These are phyloP conservation scores for Sindora glabra DNA, from an alignment of 306 rosid genomes.

Conservation along the genomic window DNA sequence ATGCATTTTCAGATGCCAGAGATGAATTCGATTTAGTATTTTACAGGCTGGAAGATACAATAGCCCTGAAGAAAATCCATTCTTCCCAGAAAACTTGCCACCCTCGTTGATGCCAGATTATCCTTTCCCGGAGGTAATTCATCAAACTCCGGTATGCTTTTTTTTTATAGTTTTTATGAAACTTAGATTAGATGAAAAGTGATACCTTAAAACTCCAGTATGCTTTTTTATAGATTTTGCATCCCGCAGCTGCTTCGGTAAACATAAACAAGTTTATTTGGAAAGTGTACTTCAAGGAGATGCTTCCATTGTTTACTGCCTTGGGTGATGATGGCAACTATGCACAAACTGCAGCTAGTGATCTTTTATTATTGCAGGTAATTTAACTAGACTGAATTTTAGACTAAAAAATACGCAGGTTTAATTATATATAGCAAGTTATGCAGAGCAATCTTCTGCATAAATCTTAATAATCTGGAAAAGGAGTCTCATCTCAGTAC, in stretches of 20 bases:
- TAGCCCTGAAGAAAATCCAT: slow-evolving; percentile 59
- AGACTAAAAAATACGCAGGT: too few relatives aligned
- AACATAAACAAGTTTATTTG: slow-evolving; percentile 65
- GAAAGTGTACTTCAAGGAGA: slow-evolving; percentile 51
- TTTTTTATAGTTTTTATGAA: too few relatives aligned
- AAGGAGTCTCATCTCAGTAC: too few relatives aligned
- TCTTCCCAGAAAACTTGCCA: slow-evolving; percentile 41
- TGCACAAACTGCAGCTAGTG: slow-evolving; percentile 78
- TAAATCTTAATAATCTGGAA: too few relatives aligned
- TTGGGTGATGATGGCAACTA: slow-evolving; percentile 81
- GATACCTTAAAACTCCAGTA: too few relatives aligned
- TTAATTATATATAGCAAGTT: too few relatives aligned
- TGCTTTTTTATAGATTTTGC: slow-evolving; percentile 72
- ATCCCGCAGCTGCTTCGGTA: slow-evolving; percentile 57
- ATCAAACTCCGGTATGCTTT: too few relatives aligned
- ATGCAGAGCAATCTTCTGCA: too few relatives aligned
- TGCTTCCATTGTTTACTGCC: slow-evolving; percentile 55
- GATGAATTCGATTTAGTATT: neutral
- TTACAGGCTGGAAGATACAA: slow-evolving; percentile 54
- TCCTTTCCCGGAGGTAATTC: slow-evolving; percentile 28
- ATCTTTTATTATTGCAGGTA: slow-evolving; percentile 87
- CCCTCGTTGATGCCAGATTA: slow-evolving; percentile 36
- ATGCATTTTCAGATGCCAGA: too few relatives aligned
- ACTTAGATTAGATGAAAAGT: too few relatives aligned
- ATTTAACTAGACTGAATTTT: too few relatives aligned